Conservation (phyloP, 805 yeast species). For the Isabelozyma heimii region DNA sequence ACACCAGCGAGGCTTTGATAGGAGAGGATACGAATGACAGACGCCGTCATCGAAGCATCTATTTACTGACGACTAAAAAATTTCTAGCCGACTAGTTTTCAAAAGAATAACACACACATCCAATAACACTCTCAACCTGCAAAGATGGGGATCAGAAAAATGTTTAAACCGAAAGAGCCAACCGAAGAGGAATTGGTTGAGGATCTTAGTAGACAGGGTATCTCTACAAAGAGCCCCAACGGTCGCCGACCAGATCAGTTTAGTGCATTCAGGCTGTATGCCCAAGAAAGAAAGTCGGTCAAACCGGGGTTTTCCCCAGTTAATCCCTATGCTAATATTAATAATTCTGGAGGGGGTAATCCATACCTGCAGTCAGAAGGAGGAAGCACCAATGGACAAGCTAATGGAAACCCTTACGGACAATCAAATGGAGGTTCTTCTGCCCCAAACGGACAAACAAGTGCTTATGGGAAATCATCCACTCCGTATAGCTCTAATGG, state of each 20-base stretch:
- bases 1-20: too few relatives aligned
- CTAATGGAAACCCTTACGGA: slow-evolving; percentile 1
- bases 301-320: slow-evolving; percentile 39
- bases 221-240: slow-evolving; percentile 33
- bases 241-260: slow-evolving; percentile 44
- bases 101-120: background rate
- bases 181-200: slow-evolving; percentile 45
- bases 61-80: too few relatives aligned
- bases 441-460: background rate
- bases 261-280: slow-evolving; percentile 49
- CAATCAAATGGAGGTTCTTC: background rate
- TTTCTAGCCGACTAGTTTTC: background rate
- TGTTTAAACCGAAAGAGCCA: slow-evolving; percentile 50
- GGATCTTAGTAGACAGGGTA: slow-evolving; percentile 38
- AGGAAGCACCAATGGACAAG: background rate
- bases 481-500: background rate
- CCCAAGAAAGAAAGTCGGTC: slow-evolving; percentile 37
- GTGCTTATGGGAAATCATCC: background rate
- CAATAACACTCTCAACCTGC: background rate
- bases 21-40: too few relatives aligned
- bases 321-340: slow-evolving; percentile 39
- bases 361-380: slow-evolving; percentile 10
- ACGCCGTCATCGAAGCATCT: too few relatives aligned
- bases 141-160: slow-evolving; percentile 44
- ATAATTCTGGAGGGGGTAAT: slow-evolving; percentile 6